Evolutionary conservation across 352 stramenopile species (phyloP).

Genomic region (Pythium oligandrum): DNA sequence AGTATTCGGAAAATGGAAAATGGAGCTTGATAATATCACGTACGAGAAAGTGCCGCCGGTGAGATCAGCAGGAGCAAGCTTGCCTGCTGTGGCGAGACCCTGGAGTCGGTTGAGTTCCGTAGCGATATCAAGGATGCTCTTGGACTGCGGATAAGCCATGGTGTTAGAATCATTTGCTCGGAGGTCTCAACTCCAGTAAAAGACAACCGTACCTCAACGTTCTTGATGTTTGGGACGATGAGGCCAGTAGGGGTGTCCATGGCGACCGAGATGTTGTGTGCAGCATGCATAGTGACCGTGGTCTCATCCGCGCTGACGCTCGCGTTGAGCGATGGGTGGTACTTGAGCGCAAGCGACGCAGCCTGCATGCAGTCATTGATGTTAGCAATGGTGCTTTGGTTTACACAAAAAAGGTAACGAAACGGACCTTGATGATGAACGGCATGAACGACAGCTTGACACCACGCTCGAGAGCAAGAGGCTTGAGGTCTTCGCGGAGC

Average conservation of each 20-base stretch:
- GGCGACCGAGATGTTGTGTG: slow-evolving; percentile 97
- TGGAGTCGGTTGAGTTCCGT: slow-evolving; percentile 88
- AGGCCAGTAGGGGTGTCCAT: slow-evolving; percentile 96
- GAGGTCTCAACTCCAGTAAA: too few relatives aligned
- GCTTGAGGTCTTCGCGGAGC: slow-evolving; percentile 88
- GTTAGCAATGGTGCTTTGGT: too few relatives aligned
- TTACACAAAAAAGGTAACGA: background rate
- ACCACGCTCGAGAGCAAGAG: slow-evolving; percentile 59
- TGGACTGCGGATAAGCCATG: slow-evolving; percentile 26
- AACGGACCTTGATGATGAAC: slow-evolving; percentile 90
- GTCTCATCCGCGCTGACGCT: slow-evolving; percentile 83
- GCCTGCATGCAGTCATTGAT: slow-evolving; percentile 39
- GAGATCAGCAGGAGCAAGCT: slow-evolving; percentile 85
- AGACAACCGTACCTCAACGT: slow-evolving; percentile 65
- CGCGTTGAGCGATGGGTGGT: slow-evolving; percentile 94
- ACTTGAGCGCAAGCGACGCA: slow-evolving; percentile 89
- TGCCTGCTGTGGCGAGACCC: slow-evolving; percentile 66
- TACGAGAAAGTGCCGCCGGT: slow-evolving; percentile 90
- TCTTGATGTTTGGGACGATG: slow-evolving; percentile 95
- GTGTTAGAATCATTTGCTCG: too few relatives aligned
- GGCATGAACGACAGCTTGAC: slow-evolving; percentile 95
- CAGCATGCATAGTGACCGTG: slow-evolving; percentile 82
- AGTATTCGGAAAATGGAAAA: background rate
- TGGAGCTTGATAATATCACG: slow-evolving; percentile 9
- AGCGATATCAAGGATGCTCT: slow-evolving; percentile 81